A percentile compares a stretch with the other conserved stretches of the same genome.
phyloP scores from a whole-genome alignment of 2,329 filamentous ascomycete genomes.

The Trichoderma atrobrunneum region DNA sequence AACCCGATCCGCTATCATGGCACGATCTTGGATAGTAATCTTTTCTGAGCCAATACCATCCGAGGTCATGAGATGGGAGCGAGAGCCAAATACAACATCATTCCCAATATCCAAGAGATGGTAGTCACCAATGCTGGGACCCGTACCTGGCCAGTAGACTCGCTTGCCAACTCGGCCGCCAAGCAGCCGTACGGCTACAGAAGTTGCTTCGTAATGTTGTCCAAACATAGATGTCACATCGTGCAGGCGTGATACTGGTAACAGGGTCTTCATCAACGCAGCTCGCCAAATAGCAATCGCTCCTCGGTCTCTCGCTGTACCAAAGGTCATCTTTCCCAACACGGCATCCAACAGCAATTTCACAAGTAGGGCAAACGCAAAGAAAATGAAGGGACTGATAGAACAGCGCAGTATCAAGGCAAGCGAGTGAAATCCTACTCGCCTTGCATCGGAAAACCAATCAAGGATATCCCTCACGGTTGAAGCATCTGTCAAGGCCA shows the following conservation, averaged over 20 bases:
- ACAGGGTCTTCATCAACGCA: conserved; percentile 42
- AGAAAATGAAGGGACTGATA: conserved; percentile 45
- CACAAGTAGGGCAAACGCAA: conserved; percentile 41
- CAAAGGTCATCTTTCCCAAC: conserved; percentile 39
- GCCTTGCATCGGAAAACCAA: conserved; percentile 48
- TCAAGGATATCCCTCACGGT: conserved; percentile 42
- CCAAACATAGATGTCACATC: conserved; percentile 51
- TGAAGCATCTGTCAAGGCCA: conserved; percentile 33
- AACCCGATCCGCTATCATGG: conserved; percentile 58
- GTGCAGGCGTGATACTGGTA: conserved; percentile 44
- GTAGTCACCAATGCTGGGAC: conserved; percentile 52
- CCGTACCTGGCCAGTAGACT: conserved; percentile 58
- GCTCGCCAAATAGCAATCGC: conserved; percentile 44
- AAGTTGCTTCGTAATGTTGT: conserved; percentile 54
- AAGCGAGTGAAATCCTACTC: conserved; percentile 50
- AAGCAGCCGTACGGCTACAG: conserved; percentile 47
- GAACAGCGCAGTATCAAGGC: conserved; percentile 41
- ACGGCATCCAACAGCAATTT: conserved; percentile 40
- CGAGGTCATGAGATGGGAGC: conserved; percentile 51
- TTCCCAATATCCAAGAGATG: conserved; percentile 55
- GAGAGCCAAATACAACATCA: conserved; percentile 59
- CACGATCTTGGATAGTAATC: conserved; percentile 45
- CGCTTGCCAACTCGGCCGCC: conserved; percentile 52
- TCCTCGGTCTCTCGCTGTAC: conserved; percentile 31
- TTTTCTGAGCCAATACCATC: conserved; percentile 49